Conservation (phyloP, 2,329 filamentous ascomycete species). For the Chrysoporthe puriensis region DNA sequence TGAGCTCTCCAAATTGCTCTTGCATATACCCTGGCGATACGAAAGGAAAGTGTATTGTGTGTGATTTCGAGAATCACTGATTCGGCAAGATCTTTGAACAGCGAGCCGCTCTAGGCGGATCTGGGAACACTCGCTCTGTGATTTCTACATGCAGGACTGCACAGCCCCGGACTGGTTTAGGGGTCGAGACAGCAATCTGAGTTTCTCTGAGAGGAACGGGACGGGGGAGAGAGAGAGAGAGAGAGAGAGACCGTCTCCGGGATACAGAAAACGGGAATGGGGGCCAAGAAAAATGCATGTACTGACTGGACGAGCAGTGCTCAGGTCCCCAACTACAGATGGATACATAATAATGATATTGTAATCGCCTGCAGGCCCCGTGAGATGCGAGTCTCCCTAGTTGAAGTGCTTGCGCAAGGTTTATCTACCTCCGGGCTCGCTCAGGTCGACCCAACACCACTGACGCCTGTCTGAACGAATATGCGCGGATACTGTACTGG, state of each 20-base stretch:
- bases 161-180: neutral
- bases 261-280: neutral
- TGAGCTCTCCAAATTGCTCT: neutral
- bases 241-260: neutral
- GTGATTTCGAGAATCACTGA: neutral
- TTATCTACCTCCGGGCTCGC: neutral
- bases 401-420: neutral
- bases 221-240: neutral
- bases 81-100: neutral
- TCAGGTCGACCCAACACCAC: neutral
- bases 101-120: neutral
- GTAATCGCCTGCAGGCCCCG: neutral
- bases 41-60: neutral
- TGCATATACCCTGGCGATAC: neutral
- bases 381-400: neutral
- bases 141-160: neutral
- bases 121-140: neutral
- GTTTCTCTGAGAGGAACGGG: neutral
- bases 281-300: neutral
- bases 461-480: no score
- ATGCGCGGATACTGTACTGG: no score
- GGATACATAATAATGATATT: slow-evolving; percentile 4
- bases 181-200: neutral
- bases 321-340: neutral
- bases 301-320: slow-evolving; percentile 11